Conservation (phyloP, 306 rosid species). For the Cucurbita pepo region DNA sequence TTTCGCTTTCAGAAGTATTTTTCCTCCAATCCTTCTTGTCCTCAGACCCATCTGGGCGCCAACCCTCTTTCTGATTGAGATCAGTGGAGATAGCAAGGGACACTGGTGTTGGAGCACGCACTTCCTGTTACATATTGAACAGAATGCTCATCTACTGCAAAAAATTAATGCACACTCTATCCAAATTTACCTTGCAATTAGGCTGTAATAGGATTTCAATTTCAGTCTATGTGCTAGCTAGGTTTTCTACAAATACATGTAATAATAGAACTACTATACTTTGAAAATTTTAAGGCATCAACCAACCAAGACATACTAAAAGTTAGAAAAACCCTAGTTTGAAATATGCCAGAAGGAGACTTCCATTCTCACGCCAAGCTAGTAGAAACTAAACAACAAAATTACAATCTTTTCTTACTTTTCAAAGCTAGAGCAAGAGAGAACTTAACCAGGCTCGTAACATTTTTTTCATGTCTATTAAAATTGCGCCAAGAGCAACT, state of each 20-base stretch:
- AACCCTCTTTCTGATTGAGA: conserved; percentile 32
- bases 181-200: neutral
- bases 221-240: neutral
- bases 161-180: neutral
- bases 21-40: conserved; percentile 45
- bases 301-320: neutral
- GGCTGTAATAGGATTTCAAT: neutral
- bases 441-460: neutral
- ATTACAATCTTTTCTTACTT: neutral
- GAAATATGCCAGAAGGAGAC: neutral
- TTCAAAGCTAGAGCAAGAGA: neutral
- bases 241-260: neutral
- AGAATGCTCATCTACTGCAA: neutral
- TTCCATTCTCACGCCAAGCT: neutral
- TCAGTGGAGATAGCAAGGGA: conserved; percentile 25
- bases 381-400: neutral
- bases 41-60: conserved; percentile 45
- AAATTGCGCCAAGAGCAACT: neutral
- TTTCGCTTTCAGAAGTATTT: conserved; percentile 27
- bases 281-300: neutral
- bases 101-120: conserved; percentile 24
- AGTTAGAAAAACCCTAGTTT: neutral
- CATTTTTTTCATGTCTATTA: neutral
- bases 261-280: neutral
- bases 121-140: conserved; percentile 21